Base-by-base conservation (phyloP, 257 asterid genomes). In the Primulina eburnea region DNA sequence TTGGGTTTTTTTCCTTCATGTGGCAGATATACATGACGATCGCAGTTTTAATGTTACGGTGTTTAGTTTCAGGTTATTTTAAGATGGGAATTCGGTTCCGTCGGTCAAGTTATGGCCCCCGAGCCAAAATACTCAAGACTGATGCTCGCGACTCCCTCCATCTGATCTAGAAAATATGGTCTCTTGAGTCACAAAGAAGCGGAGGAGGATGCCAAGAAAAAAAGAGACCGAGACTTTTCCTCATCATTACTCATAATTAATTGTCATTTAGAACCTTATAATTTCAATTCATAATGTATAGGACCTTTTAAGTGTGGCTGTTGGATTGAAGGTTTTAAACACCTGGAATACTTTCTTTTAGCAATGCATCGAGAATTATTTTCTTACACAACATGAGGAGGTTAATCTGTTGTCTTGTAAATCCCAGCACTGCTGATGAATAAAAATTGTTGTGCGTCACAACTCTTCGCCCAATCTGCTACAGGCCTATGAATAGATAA, bases 371-470 rank as follows among this genome's bases (percentile, higher is more conserved):
- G 24, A 21, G 24, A 21, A 21, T 21, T 21, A 21, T 21, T 21
- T 21, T 21, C 24, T 21, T 21, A 21, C 0, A 21, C 24, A 21
- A 93, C 80, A 71, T 93, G 99, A 70, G 97, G 98, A 71, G 87
- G 97, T 72, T 93, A 97, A 33, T 90, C 96, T 14, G 97, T 85
- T 60, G 86, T 79, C 85, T 89, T 89, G 90, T 90, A n/a, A n/a
- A n/a, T n/a, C n/a, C n/a, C n/a, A n/a, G n/a, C n/a, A n/a, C 97
- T 90, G 76, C 99, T 93, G 78, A 93, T 87, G 79, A 87, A 93
- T 73, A 93, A 68, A 76, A 93, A 89, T 33, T 93, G 99, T 83
- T 89, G 82, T 30, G 65, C 89, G 2, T 96, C 96, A 55, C 73
- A 55, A 72, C 88, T 87, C 87, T 90, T 90, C 5, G 92, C 97